A percentile compares a stretch with the other conserved stretches of the same genome.
phyloP scores from a whole-genome alignment of 495 filamentous ascomycete genomes.

The Arthonia radiata region DNA sequence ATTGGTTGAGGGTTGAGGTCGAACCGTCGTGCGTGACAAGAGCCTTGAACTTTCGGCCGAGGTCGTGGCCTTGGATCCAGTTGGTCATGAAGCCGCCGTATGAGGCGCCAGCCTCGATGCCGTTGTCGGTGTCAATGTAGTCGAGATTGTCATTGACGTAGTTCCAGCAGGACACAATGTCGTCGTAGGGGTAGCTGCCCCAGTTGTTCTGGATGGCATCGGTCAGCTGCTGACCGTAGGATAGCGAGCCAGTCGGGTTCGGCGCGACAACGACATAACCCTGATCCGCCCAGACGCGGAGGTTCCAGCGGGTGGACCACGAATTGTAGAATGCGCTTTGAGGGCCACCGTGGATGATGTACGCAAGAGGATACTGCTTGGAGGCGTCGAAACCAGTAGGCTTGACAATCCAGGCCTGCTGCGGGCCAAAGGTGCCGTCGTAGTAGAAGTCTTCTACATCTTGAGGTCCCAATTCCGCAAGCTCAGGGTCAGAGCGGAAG shows the following conservation, averaged over 20 bases:
- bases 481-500: no score
- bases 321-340: slow-evolving; percentile 64
- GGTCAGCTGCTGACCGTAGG: slow-evolving; percentile 58
- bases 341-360: slow-evolving; percentile 72
- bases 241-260: slow-evolving; percentile 70
- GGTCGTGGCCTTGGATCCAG: slow-evolving; percentile 44
- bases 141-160: slow-evolving; percentile 43
- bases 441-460: no score
- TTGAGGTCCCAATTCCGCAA: no score
- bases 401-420: slow-evolving; percentile 61
- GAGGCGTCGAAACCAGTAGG: slow-evolving; percentile 50
- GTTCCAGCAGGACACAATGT: slow-evolving; percentile 58
- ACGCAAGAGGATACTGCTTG: slow-evolving; percentile 59
- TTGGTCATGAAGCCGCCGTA: slow-evolving; percentile 16
- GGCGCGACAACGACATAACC: slow-evolving; percentile 74
- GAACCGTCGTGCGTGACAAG: slow-evolving; percentile 81
- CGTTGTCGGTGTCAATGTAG: slow-evolving; percentile 53
- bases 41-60: slow-evolving; percentile 64
- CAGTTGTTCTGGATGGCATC: slow-evolving; percentile 54
- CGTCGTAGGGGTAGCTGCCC: slow-evolving; percentile 59
- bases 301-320: slow-evolving; percentile 84
- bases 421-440: no score
- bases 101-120: slow-evolving; percentile 60
- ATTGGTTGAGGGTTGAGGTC: slow-evolving; percentile 52
- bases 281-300: slow-evolving; percentile 72